A percentile compares a stretch with the other conserved stretches of the same genome.
Evolutionary conservation across 164 flowering plant species (phyloP).

Genomic region (Echeveria elegans): DNA sequence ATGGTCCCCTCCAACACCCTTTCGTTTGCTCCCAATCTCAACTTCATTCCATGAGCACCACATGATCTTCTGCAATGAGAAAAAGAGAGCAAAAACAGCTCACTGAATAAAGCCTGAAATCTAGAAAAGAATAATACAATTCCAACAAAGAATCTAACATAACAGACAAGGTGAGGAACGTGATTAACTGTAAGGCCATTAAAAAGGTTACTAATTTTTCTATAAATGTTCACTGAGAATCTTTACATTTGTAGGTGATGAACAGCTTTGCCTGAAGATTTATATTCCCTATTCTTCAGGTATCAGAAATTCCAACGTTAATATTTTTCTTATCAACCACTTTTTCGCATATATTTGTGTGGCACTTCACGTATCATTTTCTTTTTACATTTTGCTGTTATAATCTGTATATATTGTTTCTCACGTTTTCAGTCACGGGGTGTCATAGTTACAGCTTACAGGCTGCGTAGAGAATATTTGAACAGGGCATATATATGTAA

Average conservation of each 20-base stretch:
- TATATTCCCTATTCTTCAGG: not conserved
- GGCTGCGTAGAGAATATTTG: conserved; percentile 1
- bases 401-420: too few relatives aligned
- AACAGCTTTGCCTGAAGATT: not conserved
- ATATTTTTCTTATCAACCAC: too few relatives aligned
- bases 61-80: not conserved
- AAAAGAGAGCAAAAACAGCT: not conserved
- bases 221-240: not conserved
- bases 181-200: not conserved
- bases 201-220: not conserved
- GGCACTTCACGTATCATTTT: too few relatives aligned
- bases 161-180: not conserved
- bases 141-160: not conserved
- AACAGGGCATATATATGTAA: not conserved
- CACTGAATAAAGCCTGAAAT: not conserved
- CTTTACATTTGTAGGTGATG: not conserved
- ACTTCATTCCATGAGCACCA: not conserved
- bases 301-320: not conserved
- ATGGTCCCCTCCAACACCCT: conserved; percentile 1
- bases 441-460: not conserved
- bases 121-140: not conserved
- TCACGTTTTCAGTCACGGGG: not conserved
- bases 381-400: not conserved
- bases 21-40: not conserved
- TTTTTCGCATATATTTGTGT: too few relatives aligned